phyloP scores from a whole-genome alignment of 2,329 filamentous ascomycete species.

The Curvularia lunata region DNA sequence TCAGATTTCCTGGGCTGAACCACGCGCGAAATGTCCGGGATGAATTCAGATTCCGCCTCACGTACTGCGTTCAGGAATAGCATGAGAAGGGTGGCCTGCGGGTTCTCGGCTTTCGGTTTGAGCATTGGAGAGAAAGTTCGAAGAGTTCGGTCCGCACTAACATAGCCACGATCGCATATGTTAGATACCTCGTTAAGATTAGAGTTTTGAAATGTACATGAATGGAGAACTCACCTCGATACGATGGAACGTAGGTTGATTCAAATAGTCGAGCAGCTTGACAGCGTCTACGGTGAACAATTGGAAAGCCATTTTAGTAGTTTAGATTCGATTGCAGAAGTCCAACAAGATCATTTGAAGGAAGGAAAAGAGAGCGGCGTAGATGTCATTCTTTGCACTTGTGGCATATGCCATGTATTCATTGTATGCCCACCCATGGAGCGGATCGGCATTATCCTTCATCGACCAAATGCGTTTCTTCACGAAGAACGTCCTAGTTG shows the following conservation, averaged over 20 bases:
- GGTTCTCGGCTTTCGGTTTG: slow-evolving; percentile 41
- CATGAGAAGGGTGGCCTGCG: slow-evolving; percentile 52
- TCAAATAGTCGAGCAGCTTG: neutral
- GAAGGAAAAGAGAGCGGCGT: too few species aligned
- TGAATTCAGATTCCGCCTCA: neutral
- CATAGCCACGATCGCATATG: slow-evolving; percentile 48
- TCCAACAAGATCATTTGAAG: too few species aligned
- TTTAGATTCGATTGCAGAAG: too few species aligned
- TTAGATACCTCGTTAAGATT: slow-evolving; percentile 46
- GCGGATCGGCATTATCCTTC: too few species aligned
- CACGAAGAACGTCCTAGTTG: too few species aligned
- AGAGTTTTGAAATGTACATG: neutral
- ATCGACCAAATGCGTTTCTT: too few species aligned
- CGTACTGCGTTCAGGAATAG: slow-evolving; percentile 49
- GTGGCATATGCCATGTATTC: too few species aligned
- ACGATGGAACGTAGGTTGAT: neutral
- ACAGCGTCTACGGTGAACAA: too few species aligned
- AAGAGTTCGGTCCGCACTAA: slow-evolving; percentile 38
- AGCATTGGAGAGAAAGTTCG: slow-evolving; percentile 44
- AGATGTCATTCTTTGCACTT: too few species aligned
- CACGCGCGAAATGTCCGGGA: neutral
- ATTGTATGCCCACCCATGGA: too few species aligned
- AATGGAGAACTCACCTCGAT: neutral
- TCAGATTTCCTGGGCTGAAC: neutral
- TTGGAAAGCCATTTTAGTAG: neutral